phyloP scores from a whole-genome alignment of 768 basidiomycete genomes.

The Russula sp. region DNA sequence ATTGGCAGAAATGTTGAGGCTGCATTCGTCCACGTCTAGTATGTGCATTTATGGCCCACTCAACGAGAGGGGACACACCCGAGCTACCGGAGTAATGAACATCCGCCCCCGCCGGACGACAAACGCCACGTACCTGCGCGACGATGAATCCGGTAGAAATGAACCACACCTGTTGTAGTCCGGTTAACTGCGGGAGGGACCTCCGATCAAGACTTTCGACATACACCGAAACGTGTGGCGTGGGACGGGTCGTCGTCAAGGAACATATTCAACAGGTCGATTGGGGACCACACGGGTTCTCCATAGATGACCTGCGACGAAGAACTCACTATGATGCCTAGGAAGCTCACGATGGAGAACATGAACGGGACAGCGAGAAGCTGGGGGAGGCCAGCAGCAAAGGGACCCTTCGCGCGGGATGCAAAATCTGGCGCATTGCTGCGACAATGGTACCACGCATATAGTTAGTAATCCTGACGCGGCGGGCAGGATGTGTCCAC shows the following conservation, averaged over 20 bases:
- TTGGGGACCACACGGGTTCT: constrained; percentile 72
- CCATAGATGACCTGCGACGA: constrained; percentile 72
- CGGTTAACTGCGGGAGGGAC: constrained; percentile 19
- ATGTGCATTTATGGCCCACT: background rate
- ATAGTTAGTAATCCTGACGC: constrained; percentile 9
- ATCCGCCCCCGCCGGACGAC: background rate
- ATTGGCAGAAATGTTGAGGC: constrained; percentile 79
- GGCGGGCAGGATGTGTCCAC: background rate
- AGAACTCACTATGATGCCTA: constrained; percentile 79
- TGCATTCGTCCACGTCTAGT: constrained; percentile 27
- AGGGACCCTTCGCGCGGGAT: constrained; percentile 50
- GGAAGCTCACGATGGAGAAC: constrained; percentile 69
- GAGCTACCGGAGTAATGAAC: constrained; percentile 15
- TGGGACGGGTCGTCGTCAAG: constrained; percentile 56
- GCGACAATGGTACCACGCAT: background rate
- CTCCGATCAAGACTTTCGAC: constrained; percentile 19
- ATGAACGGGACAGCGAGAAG: constrained; percentile 64
- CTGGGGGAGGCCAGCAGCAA: constrained; percentile 59
- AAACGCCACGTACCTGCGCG: constrained; percentile 46
- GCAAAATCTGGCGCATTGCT: constrained; percentile 77
- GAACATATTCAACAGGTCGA: constrained; percentile 64
- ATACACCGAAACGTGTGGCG: constrained; percentile 62
- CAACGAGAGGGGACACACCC: constrained; percentile 21
- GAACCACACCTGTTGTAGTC: constrained; percentile 54
- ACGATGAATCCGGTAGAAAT: constrained; percentile 75